phyloP scores from a whole-genome alignment of 192 early-diverging fungal species.

The Umbelopsis sp. region DNA sequence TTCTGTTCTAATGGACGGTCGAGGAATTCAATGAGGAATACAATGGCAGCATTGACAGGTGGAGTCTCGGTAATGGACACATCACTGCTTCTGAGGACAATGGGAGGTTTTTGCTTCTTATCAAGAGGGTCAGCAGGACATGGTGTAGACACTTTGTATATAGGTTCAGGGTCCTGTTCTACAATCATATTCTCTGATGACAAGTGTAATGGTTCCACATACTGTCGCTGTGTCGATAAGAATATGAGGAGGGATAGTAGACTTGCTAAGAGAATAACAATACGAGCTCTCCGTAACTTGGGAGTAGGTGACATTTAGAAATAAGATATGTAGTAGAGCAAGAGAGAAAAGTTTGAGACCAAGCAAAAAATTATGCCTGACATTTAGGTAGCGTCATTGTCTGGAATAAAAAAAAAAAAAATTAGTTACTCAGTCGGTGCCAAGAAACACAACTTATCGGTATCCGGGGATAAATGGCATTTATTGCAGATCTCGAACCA shows the following conservation, averaged over 20 bases:
- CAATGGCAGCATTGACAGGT: constrained; percentile 12
- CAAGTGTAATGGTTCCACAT: not conserved
- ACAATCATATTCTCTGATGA: not conserved
- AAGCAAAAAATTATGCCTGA: not conserved
- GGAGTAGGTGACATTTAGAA: not conserved
- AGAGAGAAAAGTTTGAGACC: not conserved
- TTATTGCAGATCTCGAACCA: too few relatives aligned
- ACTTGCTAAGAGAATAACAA: not conserved
- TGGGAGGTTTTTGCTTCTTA: not conserved
- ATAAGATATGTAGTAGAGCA: not conserved
- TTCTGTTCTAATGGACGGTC: constrained; percentile 10
- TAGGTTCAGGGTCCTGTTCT: not conserved
- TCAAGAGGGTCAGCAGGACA: not conserved
- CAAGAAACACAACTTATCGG: not conserved
- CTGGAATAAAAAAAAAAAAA: not conserved
- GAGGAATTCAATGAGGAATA: constrained; percentile 8
- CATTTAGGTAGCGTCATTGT: constrained; percentile 9
- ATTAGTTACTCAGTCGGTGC: not conserved
- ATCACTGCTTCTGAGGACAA: not conserved
- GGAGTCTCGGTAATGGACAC: not conserved
- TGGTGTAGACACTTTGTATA: not conserved
- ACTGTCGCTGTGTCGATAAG: not conserved
- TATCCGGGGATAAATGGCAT: too few relatives aligned
- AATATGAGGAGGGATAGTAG: not conserved
- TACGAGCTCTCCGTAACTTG: not conserved